phyloP scores from a whole-genome alignment of 208 protist species.

The Crithidia thermophila region DNA sequence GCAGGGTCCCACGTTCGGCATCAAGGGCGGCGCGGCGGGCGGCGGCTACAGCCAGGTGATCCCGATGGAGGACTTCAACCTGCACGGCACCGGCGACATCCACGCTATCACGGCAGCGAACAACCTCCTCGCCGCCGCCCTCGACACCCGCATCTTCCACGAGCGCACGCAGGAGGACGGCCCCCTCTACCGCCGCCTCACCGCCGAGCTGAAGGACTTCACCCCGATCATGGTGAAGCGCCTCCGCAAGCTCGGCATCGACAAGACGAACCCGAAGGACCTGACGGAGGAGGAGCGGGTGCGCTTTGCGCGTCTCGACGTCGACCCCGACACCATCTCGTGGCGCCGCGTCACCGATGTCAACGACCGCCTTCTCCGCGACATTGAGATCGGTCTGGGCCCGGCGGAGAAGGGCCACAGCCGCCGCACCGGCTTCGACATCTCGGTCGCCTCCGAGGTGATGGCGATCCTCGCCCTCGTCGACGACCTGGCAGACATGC shows the following conservation, averaged over 20 bases:
- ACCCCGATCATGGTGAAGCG: conserved; percentile 91
- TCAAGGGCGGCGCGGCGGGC: conserved; percentile 98
- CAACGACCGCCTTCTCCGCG: conserved; percentile 97
- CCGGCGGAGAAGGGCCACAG: conserved; percentile 89
- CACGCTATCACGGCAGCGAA: conserved; percentile 98
- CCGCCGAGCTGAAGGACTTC: conserved; percentile 81
- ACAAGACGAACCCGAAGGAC: conserved; percentile 88
- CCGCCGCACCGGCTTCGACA: conserved; percentile 95
- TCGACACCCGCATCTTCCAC: conserved; percentile 98
- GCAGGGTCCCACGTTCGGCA: conserved; percentile 97
- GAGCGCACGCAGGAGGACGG: conserved; percentile 94
- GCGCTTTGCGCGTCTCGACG: conserved; percentile 95
- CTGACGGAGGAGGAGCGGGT: conserved; percentile 88
- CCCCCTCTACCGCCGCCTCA: conserved; percentile 87
- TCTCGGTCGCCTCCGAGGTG: conserved; percentile 97
- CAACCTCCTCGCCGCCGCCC: conserved; percentile 97
- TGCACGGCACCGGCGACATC: conserved; percentile 98
- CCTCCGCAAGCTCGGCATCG: conserved; percentile 94
- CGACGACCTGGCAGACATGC: conserved; percentile 94
- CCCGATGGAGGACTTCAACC: conserved; percentile 98
- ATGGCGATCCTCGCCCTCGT: conserved; percentile 98
- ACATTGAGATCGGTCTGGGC: conserved; percentile 95
- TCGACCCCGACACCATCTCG: conserved; percentile 96
- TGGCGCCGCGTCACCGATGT: conserved; percentile 97
- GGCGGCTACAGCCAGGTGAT: conserved; percentile 98